Percentiles rank a stretch among this genome's conserved stretches.
phyloP scores from a whole-genome alignment of 2,329 filamentous ascomycete species.

The Aureobasidium sp. region DNA sequence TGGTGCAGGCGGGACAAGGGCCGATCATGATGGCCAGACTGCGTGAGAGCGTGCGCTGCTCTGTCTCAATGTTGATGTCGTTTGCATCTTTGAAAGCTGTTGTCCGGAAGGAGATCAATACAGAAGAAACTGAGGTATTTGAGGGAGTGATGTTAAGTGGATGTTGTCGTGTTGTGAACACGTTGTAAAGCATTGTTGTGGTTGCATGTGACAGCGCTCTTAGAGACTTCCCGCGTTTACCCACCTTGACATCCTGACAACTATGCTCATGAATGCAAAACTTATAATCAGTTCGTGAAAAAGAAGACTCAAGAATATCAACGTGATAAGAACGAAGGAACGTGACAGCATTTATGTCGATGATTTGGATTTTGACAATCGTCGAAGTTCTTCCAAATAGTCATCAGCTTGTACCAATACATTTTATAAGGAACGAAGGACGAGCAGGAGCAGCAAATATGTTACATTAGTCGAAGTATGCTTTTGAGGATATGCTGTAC shows the following conservation, averaged over 20 bases:
- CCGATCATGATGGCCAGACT: background rate
- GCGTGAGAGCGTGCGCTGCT: background rate
- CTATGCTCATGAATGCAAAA: background rate
- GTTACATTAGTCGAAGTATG: background rate
- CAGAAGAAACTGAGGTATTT: background rate
- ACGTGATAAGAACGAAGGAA: too few relatives aligned
- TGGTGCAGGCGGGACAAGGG: background rate
- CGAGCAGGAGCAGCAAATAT: background rate
- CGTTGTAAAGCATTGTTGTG: background rate
- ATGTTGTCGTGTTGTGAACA: background rate
- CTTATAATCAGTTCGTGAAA: too few relatives aligned
- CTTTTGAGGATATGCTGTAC: too few relatives aligned
- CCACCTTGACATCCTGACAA: background rate
- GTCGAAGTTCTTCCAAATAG: too few relatives aligned
- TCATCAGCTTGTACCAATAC: too few relatives aligned
- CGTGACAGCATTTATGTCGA: too few relatives aligned
- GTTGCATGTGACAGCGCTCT: background rate
- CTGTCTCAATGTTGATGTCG: background rate
- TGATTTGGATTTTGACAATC: too few relatives aligned
- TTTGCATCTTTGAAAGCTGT: background rate
- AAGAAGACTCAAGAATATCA: too few relatives aligned
- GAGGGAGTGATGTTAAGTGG: background rate
- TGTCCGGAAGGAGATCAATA: background rate
- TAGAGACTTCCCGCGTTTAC: background rate
- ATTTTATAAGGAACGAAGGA: too few relatives aligned